Conservation (phyloP, 139 green algal genomes). For the Chlamydomonas incerta region DNA sequence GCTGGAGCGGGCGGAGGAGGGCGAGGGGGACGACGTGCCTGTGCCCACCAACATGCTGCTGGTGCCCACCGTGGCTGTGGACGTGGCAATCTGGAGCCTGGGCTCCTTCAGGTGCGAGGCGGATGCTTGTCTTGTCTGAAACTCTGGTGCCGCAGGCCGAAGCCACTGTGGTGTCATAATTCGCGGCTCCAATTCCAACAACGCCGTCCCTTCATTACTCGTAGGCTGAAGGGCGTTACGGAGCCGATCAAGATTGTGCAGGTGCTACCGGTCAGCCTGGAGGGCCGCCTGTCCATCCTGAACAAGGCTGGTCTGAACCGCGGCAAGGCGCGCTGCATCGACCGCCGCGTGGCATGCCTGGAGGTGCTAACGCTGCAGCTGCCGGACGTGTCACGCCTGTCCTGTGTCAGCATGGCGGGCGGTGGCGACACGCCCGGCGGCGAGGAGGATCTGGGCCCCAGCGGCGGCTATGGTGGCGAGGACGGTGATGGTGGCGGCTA, state of each 20-base stretch:
- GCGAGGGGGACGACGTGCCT: constrained; percentile 35
- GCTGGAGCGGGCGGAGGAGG: constrained; percentile 34
- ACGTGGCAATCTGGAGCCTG: constrained; percentile 57
- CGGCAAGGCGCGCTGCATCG: constrained; percentile 52
- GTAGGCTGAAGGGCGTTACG: constrained; percentile 55
- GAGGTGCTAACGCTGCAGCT: constrained; percentile 33
- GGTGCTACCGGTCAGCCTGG: constrained; percentile 38
- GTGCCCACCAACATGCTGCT: constrained; percentile 37
- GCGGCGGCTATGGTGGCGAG: background rate
- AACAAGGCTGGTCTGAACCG: constrained; percentile 43
- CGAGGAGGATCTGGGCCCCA: no score
- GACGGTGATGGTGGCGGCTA: background rate
- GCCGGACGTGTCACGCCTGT: constrained; percentile 45
- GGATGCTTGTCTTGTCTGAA: no score
- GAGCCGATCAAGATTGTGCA: constrained; percentile 56
- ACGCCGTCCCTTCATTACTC: no score
- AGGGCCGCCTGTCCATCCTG: constrained; percentile 38
- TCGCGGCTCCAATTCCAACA: no score
- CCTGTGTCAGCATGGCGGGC: background rate
- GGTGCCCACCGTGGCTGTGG: constrained; percentile 48
- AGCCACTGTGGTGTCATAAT: no score
- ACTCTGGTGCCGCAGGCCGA: no score
- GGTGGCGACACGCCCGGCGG: background rate
- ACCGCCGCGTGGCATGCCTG: constrained; percentile 35
- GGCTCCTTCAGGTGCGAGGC: constrained; percentile 42